Evolutionary conservation across 805 yeast species (phyloP).

Genomic region (Nakazawaea molendinolei): DNA sequence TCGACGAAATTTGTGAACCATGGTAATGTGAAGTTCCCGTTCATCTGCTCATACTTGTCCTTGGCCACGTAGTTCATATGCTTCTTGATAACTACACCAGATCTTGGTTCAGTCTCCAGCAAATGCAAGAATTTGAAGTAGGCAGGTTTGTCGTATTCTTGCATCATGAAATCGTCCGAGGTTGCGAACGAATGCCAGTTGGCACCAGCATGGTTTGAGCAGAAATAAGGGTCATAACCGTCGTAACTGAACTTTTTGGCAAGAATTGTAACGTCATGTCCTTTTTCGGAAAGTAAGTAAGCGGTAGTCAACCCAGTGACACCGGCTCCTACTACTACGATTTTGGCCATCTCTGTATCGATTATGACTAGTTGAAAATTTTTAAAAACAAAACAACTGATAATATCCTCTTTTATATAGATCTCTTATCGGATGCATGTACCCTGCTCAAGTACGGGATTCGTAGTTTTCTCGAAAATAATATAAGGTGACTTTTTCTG

Average conservation of each 20-base stretch:
- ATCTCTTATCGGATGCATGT: too few relatives aligned
- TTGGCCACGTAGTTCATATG: constrained; percentile 16
- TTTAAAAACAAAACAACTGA: too few relatives aligned
- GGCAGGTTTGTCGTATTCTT: constrained; percentile 39
- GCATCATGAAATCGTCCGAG: constrained; percentile 25
- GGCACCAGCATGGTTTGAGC: constrained; percentile 71
- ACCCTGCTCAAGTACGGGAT: too few relatives aligned
- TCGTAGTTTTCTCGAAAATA: too few relatives aligned
- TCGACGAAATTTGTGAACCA: constrained; percentile 46
- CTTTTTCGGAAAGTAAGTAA: constrained; percentile 30
- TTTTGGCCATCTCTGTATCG: constrained; percentile 14
- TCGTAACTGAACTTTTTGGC: constrained; percentile 33
- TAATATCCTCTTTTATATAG: too few relatives aligned
- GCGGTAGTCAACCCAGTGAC: constrained; percentile 54
- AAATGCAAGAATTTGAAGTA: constrained; percentile 40
- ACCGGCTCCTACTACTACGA: constrained; percentile 36
- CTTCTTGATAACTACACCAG: constrained; percentile 36
- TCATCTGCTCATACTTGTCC: constrained; percentile 13
- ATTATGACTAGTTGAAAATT: too few relatives aligned
- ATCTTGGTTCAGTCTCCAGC: constrained; percentile 37
- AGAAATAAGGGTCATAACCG: constrained; percentile 25
- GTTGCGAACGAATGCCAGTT: constrained; percentile 60
- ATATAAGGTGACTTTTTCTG: too few relatives aligned
- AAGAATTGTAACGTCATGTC: constrained; percentile 35
- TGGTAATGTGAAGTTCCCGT: constrained; percentile 22